A percentile compares a stretch with the other conserved stretches of the same genome.
Conservation (phyloP, 495 filamentous ascomycete genomes). For the Lophiostoma macrostomum region DNA sequence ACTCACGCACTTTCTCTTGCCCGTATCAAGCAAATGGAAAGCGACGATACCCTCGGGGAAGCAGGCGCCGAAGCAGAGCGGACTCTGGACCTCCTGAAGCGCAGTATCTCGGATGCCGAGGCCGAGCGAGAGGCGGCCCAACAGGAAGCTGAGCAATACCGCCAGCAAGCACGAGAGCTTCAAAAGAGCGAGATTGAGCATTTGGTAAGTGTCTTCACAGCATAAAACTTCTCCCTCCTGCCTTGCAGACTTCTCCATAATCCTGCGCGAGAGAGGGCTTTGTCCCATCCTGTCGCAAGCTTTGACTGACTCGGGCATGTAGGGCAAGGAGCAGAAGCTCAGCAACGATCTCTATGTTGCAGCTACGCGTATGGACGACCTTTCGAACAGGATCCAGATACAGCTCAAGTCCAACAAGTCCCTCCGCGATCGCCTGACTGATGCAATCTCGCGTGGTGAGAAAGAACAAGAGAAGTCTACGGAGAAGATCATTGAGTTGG, state of each 20-base stretch:
- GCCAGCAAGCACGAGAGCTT: slow-evolving; percentile 60
- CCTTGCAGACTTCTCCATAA: too few species aligned
- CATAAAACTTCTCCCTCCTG: too few species aligned
- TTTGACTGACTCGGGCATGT: too few species aligned
- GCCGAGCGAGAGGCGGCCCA: slow-evolving; percentile 70
- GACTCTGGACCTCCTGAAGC: slow-evolving; percentile 62
- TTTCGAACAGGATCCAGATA: slow-evolving; percentile 69
- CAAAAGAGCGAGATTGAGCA: slow-evolving; percentile 60
- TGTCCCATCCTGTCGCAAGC: too few species aligned
- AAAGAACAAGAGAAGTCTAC: slow-evolving; percentile 75
- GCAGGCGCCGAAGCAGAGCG: slow-evolving; percentile 49
- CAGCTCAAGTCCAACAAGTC: slow-evolving; percentile 74
- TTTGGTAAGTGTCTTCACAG: too few species aligned
- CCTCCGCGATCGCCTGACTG: slow-evolving; percentile 75
- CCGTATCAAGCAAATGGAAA: slow-evolving; percentile 56
- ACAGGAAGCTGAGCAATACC: slow-evolving; percentile 57
- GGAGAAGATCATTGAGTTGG: slow-evolving; percentile 75
- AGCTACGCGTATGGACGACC: slow-evolving; percentile 69
- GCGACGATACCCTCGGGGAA: slow-evolving; percentile 33
- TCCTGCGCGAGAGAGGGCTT: too few species aligned
- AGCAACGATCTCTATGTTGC: slow-evolving; percentile 65
- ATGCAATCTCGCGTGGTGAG: slow-evolving; percentile 83
- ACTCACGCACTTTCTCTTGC: slow-evolving; percentile 53
- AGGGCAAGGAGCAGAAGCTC: slow-evolving; percentile 60
- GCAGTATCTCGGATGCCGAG: slow-evolving; percentile 61